Conservation (phyloP, 164 flowering plant genomes). For the Nymphaea colorata region DNA sequence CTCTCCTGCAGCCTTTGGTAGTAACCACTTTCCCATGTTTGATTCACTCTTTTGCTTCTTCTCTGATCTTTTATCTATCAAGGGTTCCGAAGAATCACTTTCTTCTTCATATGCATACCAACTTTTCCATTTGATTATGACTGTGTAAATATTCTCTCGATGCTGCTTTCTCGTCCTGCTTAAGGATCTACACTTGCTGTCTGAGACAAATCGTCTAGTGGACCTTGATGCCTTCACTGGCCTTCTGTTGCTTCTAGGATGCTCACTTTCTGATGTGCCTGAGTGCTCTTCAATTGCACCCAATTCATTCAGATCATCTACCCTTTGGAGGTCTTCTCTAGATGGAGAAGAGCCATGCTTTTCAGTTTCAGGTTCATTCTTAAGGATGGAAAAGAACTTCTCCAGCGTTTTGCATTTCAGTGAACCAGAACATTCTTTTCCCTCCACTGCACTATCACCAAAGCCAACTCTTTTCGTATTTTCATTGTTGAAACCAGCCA, state of each 20-base stretch:
- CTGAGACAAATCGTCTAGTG: neutral
- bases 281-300: neutral
- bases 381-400: neutral
- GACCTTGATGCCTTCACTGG: neutral
- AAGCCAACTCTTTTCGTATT: neutral
- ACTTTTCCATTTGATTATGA: conserved; percentile 5
- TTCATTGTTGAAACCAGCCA: neutral
- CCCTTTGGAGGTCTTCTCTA: neutral
- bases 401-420: conserved; percentile 1
- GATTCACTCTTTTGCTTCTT: neutral
- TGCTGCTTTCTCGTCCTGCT: neutral
- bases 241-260: neutral
- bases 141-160: conserved; percentile 1
- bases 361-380: neutral
- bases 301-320: neutral
- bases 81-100: conserved; percentile 6
- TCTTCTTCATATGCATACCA: conserved; percentile 11
- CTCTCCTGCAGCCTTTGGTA: neutral
- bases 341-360: neutral
- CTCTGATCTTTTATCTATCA: conserved; percentile 8
- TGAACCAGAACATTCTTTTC: conserved; percentile 1
- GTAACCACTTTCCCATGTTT: neutral
- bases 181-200: neutral
- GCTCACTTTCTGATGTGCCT: neutral
- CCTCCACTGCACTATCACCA: neutral